These are phyloP conservation scores for Hyphodiscus hymeniophilus DNA, from an alignment of 495 filamentous ascomycete genomes.

Conservation along the genomic window DNA sequence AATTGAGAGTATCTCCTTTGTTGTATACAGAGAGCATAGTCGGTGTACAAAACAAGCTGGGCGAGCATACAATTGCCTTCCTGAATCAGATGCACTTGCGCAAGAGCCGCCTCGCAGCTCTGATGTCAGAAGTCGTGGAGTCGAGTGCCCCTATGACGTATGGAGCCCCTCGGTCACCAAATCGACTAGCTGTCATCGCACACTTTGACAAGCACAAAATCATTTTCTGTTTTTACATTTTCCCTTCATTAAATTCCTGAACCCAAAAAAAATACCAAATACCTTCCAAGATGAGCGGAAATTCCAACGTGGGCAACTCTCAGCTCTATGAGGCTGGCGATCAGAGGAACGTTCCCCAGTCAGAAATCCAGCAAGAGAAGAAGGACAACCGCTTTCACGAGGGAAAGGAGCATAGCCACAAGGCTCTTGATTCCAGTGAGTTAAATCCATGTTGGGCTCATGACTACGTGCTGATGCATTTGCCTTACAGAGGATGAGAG, in stretches of 20 bases:
- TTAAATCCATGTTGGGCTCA: conserved; percentile 13
- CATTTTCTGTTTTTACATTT: not conserved
- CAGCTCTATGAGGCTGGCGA: conserved; percentile 43
- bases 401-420: conserved; percentile 57
- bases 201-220: not conserved
- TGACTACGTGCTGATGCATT: not conserved
- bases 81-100: too few relatives aligned
- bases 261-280: not conserved
- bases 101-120: too few relatives aligned
- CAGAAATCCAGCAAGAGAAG: conserved; percentile 39
- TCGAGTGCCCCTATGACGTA: not conserved
- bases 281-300: not conserved
- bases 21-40: too few relatives aligned
- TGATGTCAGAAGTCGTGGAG: too few relatives aligned
- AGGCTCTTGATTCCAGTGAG: conserved; percentile 61
- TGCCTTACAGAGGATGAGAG: conserved; percentile 59
- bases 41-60: too few relatives aligned
- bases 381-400: conserved; percentile 51
- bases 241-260: not conserved
- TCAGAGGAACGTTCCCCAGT: conserved; percentile 55
- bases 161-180: not conserved
- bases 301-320: conserved; percentile 34
- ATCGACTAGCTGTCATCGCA: not conserved
- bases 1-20: too few relatives aligned
- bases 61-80: too few relatives aligned